Evolutionary conservation across 2,329 filamentous ascomycete genomes (phyloP).

Genomic region (Fusarium floridanum): DNA sequence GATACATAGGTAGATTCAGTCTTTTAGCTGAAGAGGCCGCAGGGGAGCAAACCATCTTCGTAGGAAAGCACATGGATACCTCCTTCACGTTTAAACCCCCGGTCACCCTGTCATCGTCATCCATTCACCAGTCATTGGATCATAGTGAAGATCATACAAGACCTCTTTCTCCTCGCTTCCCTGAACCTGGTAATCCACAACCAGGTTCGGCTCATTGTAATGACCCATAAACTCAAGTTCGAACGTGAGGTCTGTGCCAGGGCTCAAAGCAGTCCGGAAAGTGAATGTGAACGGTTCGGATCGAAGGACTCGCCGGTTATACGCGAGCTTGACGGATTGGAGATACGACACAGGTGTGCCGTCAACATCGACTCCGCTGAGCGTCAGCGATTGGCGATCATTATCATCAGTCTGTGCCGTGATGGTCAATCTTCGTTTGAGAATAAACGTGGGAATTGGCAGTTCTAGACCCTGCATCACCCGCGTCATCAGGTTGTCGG

Average conservation of each 20-base stretch:
- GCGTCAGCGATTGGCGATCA: constrained; percentile 43
- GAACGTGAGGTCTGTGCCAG: constrained; percentile 48
- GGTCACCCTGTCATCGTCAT: neutral
- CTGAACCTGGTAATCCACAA: constrained; percentile 5
- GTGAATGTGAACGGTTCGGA: constrained; percentile 55
- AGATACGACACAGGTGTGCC: constrained; percentile 57
- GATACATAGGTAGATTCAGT: too few species aligned
- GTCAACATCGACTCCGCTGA: constrained; percentile 56
- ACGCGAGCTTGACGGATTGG: constrained; percentile 54
- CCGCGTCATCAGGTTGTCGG: constrained; percentile 55
- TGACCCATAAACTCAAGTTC: constrained; percentile 63
- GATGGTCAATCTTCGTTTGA: constrained; percentile 52
- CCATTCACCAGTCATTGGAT: constrained; percentile 29
- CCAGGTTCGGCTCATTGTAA: constrained; percentile 58
- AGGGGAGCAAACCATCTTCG: too few species aligned
- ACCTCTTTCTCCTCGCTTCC: accelerated
- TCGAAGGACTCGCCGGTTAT: constrained; percentile 51
- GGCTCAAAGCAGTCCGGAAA: constrained; percentile 48
- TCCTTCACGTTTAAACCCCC: neutral
- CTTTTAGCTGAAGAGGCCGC: too few species aligned
- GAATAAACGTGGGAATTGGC: constrained; percentile 54
- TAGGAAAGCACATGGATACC: too few species aligned
- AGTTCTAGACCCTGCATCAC: constrained; percentile 57
- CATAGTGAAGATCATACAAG: constrained; percentile 28
- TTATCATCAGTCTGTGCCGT: constrained; percentile 39